phyloP scores from a whole-genome alignment of 2,329 filamentous ascomycete species.

The Colletotrichum tropicale region DNA sequence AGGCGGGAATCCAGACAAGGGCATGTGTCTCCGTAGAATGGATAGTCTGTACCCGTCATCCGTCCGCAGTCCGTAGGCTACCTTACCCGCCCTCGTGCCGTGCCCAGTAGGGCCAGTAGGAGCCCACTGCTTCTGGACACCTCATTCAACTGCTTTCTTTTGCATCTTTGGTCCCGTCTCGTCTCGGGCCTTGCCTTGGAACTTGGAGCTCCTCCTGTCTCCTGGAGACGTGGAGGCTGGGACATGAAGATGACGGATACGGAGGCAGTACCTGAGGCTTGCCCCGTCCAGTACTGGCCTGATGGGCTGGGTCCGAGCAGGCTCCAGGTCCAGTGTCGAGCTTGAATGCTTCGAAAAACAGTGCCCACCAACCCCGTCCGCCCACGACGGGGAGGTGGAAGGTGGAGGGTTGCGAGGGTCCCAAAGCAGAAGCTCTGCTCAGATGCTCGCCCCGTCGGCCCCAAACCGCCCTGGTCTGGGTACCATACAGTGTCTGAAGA shows the following conservation, averaged over 20 bases:
- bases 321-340: not conserved
- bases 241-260: not conserved
- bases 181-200: not conserved
- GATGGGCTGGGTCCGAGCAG: not conserved
- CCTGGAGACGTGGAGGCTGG: not conserved
- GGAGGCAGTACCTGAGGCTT: constrained; percentile 6
- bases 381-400: constrained; percentile 7
- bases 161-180: not conserved
- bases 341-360: constrained; percentile 3
- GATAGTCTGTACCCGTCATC: not conserved
- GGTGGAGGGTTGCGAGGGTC: constrained; percentile 1
- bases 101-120: constrained; percentile 10
- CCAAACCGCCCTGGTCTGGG: constrained; percentile 1
- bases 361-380: not conserved
- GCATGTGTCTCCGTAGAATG: not conserved
- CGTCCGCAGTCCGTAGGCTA: not conserved
- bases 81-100: not conserved
- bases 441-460: constrained; percentile 5
- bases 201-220: not conserved
- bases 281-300: not conserved
- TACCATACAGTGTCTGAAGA: not conserved
- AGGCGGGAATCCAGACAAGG: constrained; percentile 6
- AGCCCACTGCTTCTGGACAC: not conserved
- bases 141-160: not conserved
- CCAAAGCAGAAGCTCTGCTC: constrained; percentile 17